A percentile compares a stretch with the other conserved stretches of the same genome.
These are phyloP conservation scores for Ustilago curta DNA, from an alignment of 1,284 basidiomycete species.

Conservation along the genomic window DNA sequence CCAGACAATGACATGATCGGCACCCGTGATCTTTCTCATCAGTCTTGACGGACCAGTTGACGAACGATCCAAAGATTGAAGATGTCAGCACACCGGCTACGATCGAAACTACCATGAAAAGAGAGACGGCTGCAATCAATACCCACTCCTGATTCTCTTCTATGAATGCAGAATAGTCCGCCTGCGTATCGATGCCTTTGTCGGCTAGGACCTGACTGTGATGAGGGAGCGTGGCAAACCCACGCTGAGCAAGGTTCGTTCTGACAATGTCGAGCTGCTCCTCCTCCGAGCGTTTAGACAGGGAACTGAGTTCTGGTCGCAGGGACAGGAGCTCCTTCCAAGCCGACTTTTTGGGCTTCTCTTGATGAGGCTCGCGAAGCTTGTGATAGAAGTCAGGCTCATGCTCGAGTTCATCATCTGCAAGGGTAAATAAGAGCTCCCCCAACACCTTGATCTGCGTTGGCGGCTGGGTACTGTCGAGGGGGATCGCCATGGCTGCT, in stretches of 20 bases:
- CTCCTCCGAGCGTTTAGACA: slow-evolving; percentile 3
- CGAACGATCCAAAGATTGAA: no score
- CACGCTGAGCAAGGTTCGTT: slow-evolving; percentile 14
- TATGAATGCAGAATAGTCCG: slow-evolving; percentile 22
- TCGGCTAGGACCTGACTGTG: slow-evolving; percentile 14
- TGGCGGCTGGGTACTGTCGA: not conserved
- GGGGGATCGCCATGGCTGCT: slow-evolving; percentile 11
- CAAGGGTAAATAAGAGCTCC: slow-evolving; percentile 29
- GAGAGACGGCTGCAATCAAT: no score
- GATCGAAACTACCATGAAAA: no score
- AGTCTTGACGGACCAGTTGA: not conserved
- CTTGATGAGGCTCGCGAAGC: slow-evolving; percentile 21
- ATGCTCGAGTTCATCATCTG: slow-evolving; percentile 29
- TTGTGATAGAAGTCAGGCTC: slow-evolving; percentile 24
- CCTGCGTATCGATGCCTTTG: slow-evolving; percentile 22
- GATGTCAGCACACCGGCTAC: no score
- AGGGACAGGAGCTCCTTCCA: slow-evolving; percentile 35
- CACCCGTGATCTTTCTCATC: slow-evolving; percentile 27
- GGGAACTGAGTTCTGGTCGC: slow-evolving; percentile 16
- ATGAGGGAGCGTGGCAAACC: slow-evolving; percentile 28
- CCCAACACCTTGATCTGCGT: slow-evolving; percentile 10
- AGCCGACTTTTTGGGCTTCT: slow-evolving; percentile 21
- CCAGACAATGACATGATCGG: slow-evolving; percentile 39
- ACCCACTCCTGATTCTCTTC: slow-evolving; percentile 20
- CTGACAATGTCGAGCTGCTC: slow-evolving; percentile 10